Conservation (phyloP, 108 stramenopile species). For the Seminavis robusta region DNA sequence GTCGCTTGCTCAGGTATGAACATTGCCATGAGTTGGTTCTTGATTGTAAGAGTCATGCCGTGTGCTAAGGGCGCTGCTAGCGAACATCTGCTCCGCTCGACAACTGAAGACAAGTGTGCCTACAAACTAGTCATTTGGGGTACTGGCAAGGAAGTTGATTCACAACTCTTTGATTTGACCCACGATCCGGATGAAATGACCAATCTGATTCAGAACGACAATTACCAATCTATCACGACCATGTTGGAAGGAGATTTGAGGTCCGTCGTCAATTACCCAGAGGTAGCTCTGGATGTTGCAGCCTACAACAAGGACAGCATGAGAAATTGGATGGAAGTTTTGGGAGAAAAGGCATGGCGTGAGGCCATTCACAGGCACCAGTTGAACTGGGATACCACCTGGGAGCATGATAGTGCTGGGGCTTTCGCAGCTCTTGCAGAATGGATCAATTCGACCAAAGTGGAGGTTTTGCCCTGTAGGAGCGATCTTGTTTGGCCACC, state of each 20-base stretch:
- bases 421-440: too few species aligned
- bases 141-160: conserved; percentile 14
- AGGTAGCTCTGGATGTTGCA: conserved; percentile 16
- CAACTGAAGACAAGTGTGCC: neutral
- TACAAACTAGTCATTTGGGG: conserved; percentile 25
- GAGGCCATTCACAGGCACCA: too few species aligned
- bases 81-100: neutral
- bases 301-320: conserved; percentile 14
- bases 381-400: too few species aligned
- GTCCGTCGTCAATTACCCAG: conserved; percentile 8
- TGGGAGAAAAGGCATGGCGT: too few species aligned
- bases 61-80: neutral
- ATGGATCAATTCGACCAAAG: too few species aligned
- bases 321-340: conserved; percentile 7
- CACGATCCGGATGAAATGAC: conserved; percentile 12
- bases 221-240: neutral
- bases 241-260: conserved; percentile 4
- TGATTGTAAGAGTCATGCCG: neutral
- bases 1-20: too few species aligned
- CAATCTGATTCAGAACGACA: conserved; percentile 11
- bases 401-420: too few species aligned
- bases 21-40: conserved; percentile 23
- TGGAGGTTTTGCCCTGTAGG: too few species aligned
- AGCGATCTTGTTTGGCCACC: too few species aligned
- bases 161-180: conserved; percentile 19